Percentiles rank a stretch among this genome's conserved stretches.
Conservation (phyloP, 2,329 filamentous ascomycete genomes). For the Talaromyces marneffei region DNA sequence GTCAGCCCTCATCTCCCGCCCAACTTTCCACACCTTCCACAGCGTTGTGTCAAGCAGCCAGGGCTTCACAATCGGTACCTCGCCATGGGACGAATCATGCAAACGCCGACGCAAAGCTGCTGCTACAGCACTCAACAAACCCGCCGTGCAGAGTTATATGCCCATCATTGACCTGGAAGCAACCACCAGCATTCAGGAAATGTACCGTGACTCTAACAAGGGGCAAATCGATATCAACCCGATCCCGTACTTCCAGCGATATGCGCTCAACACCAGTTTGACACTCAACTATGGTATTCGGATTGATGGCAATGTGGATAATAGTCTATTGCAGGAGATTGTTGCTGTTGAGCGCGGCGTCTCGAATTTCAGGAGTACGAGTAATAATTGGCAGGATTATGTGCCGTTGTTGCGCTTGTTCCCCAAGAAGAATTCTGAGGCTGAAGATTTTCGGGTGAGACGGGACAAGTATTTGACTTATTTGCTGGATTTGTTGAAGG, state of each 20-base stretch:
- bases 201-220: slow-evolving; percentile 58
- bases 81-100: slow-evolving; percentile 76
- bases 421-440: slow-evolving; percentile 56
- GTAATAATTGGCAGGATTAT: slow-evolving; percentile 81
- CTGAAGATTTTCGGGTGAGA: slow-evolving; percentile 60
- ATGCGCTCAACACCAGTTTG: slow-evolving; percentile 69
- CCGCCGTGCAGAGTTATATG: slow-evolving; percentile 72
- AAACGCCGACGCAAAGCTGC: slow-evolving; percentile 72
- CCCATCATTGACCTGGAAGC: slow-evolving; percentile 75
- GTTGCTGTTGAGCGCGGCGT: slow-evolving; percentile 69
- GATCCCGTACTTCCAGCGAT: slow-evolving; percentile 66
- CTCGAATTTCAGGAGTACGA: slow-evolving; percentile 69
- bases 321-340: slow-evolving; percentile 65
- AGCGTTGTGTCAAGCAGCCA: slow-evolving; percentile 70
- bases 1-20: slow-evolving; percentile 69
- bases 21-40: slow-evolving; percentile 75
- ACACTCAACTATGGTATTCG: slow-evolving; percentile 75
- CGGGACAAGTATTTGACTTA: slow-evolving; percentile 61
- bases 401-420: slow-evolving; percentile 66
- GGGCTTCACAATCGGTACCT: slow-evolving; percentile 77
- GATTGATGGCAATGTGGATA: slow-evolving; percentile 64
- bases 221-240: slow-evolving; percentile 64
- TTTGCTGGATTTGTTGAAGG: slow-evolving; percentile 55
- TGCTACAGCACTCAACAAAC: slow-evolving; percentile 70
- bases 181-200: slow-evolving; percentile 64